Evolutionary conservation across 805 yeast species (phyloP).

Genomic region (Starmerella lactis-condensi): DNA sequence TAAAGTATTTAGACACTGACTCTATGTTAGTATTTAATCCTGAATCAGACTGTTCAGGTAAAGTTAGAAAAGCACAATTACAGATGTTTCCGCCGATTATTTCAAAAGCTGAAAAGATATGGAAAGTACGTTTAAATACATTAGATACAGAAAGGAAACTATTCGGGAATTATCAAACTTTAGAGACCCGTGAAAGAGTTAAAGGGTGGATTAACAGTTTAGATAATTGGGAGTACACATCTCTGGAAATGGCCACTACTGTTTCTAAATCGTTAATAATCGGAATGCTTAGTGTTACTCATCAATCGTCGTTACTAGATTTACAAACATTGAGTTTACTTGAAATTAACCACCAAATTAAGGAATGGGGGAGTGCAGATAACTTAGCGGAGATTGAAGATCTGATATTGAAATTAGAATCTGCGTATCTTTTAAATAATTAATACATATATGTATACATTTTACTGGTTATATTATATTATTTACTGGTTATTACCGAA

Average conservation of each 20-base stretch:
- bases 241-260: conserved; percentile 76
- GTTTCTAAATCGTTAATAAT: conserved; percentile 72
- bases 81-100: conserved; percentile 60
- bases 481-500: background rate
- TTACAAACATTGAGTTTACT: conserved; percentile 59
- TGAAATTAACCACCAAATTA: conserved; percentile 71
- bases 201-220: conserved; percentile 43
- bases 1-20: conserved; percentile 85
- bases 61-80: conserved; percentile 61
- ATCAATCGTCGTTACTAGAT: conserved; percentile 36
- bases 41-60: conserved; percentile 60
- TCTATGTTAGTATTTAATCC: conserved; percentile 80
- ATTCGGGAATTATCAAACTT: conserved; percentile 58
- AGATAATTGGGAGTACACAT: conserved; percentile 61
- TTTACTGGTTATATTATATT: background rate
- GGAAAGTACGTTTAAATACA: conserved; percentile 28
- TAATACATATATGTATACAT: no score
- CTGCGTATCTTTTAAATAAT: no score
- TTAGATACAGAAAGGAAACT: conserved; percentile 73
- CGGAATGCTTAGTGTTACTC: conserved; percentile 45
- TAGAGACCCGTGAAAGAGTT: conserved; percentile 42
- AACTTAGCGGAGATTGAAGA: no score
- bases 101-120: conserved; percentile 40
- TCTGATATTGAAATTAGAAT: no score
- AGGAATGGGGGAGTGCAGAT: conserved; percentile 95